Evolutionary conservation across 768 basidiomycete species (phyloP).

Genomic region (Heimioporus sp.): DNA sequence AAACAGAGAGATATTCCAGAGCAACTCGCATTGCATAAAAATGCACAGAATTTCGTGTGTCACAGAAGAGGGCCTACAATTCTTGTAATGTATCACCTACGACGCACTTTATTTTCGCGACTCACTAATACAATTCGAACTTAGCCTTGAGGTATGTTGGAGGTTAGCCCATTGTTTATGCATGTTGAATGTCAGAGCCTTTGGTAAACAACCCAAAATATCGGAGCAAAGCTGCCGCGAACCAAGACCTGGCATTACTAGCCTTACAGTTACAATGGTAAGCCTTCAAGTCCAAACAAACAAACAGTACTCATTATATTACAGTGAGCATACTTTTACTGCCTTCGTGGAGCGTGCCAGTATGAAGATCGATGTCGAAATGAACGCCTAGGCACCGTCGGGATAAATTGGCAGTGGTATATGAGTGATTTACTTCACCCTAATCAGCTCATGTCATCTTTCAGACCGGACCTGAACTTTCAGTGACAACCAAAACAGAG

Average conservation of each 20-base stretch:
- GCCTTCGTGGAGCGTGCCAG: slow-evolving; percentile 59
- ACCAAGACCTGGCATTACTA: neutral
- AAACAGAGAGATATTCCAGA: too few species aligned
- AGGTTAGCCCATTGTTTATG: slow-evolving; percentile 8
- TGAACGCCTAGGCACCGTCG: slow-evolving; percentile 50
- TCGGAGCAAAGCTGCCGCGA: neutral
- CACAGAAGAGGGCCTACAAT: too few species aligned
- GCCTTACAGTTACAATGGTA: slow-evolving; percentile 13
- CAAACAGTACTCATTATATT: neutral
- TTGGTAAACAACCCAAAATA: slow-evolving; percentile 14
- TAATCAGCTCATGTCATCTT: slow-evolving; percentile 8
- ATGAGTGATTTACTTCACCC: slow-evolving; percentile 5
- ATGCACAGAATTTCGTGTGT: too few species aligned
- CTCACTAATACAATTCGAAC: too few species aligned
- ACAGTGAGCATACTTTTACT: slow-evolving; percentile 62
- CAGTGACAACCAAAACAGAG: slow-evolving; percentile 15
- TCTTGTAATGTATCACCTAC: too few species aligned
- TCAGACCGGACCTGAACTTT: slow-evolving; percentile 43
- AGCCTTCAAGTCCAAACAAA: neutral
- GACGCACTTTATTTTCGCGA: too few species aligned
- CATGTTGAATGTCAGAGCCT: slow-evolving; percentile 12
- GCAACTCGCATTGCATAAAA: too few species aligned
- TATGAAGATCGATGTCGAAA: slow-evolving; percentile 66
- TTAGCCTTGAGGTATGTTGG: too few species aligned
- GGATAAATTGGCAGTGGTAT: slow-evolving; percentile 49